Base-by-base conservation (phyloP, 345 rosid species). In the Aquilaria malaccensis region DNA sequence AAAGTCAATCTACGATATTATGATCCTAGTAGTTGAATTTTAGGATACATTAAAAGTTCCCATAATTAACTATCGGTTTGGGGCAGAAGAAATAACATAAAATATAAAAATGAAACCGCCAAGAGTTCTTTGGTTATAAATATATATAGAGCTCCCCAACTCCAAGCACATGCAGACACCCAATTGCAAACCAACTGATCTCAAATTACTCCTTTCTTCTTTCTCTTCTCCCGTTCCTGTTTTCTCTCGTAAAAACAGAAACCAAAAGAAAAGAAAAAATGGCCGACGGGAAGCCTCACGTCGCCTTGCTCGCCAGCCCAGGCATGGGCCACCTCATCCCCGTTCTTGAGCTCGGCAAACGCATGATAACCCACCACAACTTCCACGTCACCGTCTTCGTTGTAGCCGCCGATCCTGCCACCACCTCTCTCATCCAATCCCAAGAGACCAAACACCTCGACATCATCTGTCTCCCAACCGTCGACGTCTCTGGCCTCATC, bases 261-360 rank as follows among this genome's bases (percentile, higher is more conserved):
- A 22, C 22, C 22, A 22, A 22, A 22, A 22, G 43, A 37, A 37
- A 37, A 5, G 7, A 4, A 37, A 68, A 37, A 37, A 37, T 37
- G 43, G 43, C 43, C 43, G 43, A 37, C 43, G 43, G 43, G 7
- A 37, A 71, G 45, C 64, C 76, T 13, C 85, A 69, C 51, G 13
- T 63, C n/a, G 67, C 72, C 11, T 31, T 81, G 10, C 72, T 83
- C 4, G 58, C 84, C 1, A 76, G 79, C 50, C 85, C 82, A 6
- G 84, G 88, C 32, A 58, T 81, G 74, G 83, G 85, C 0, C 85
- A 79, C 67, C 62, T 79, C 1, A 83, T 75, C 66, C 85, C 88
- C 0, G 37, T 79, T 48, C 63, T 81, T 1, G 82, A 81, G 69
- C 74, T 83, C 0, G 70, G 71, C 30, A 70, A 65, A 13, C 66